phyloP scores from a whole-genome alignment of 2,329 filamentous ascomycete genomes.

The Ceratocystis harringtonii region DNA sequence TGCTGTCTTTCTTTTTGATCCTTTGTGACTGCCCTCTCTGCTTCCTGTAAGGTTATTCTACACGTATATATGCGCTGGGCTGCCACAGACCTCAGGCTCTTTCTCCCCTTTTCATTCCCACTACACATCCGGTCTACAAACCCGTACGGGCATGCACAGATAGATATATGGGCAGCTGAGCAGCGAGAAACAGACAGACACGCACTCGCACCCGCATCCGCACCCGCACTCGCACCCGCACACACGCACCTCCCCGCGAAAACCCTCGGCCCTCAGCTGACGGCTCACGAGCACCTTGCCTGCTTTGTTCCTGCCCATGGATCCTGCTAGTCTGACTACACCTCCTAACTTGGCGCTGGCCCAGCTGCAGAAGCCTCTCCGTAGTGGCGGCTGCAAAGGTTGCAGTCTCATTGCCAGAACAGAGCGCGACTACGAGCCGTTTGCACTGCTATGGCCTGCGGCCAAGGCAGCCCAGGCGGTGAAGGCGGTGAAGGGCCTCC shows the following conservation, averaged over 20 bases:
- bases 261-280: too few relatives aligned
- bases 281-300: too few relatives aligned
- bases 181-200: too few relatives aligned
- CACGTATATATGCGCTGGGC: background rate
- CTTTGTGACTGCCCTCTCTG: background rate
- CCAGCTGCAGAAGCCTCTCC: background rate
- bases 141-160: too few relatives aligned
- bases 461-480: background rate
- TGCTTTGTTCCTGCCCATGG: background rate
- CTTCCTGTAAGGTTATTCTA: background rate
- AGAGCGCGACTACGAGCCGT: background rate
- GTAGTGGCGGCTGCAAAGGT: background rate
- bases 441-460: background rate
- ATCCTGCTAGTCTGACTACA: background rate
- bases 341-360: background rate
- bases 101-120: background rate
- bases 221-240: too few relatives aligned
- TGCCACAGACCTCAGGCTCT: background rate
- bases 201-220: too few relatives aligned
- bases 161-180: too few relatives aligned
- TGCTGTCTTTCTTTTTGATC: background rate
- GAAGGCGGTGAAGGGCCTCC: background rate
- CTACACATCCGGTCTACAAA: background rate
- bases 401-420: background rate
- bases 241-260: too few relatives aligned